These are phyloP conservation scores for Rubia tinctorum DNA, from an alignment of 305 asterid species.

Conservation along the genomic window DNA sequence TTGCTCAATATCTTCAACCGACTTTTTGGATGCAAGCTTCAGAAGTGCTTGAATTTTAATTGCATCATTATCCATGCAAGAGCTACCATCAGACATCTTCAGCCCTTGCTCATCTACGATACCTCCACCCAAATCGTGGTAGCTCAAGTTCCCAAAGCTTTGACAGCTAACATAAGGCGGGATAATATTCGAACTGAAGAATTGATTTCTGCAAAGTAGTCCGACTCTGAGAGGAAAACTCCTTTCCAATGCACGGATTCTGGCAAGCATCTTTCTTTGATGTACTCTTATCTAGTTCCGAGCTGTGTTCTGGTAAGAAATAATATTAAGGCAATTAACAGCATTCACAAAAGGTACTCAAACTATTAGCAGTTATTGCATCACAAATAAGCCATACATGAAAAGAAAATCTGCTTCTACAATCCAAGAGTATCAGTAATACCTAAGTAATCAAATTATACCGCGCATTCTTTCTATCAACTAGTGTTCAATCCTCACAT, in stretches of 20 bases:
- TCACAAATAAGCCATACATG: not conserved
- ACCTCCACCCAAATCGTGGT: not conserved
- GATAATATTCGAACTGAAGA: not conserved
- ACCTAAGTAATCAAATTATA: not conserved
- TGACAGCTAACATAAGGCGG: not conserved
- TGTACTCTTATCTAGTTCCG: not conserved
- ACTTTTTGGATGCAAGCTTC: not conserved
- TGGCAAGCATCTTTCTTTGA: not conserved
- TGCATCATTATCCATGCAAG: not conserved
- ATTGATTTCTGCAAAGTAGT: not conserved
- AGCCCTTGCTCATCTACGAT: not conserved
- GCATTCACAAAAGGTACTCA: not conserved
- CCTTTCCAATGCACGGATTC: conserved; percentile 2
- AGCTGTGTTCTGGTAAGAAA: not conserved
- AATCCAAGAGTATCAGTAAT: not conserved
- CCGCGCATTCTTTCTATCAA: not conserved
- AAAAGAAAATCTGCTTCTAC: not conserved
- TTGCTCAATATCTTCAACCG: conserved; percentile 2
- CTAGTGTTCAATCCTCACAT: not conserved
- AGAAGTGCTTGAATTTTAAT: conserved; percentile 4
- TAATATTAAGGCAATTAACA: not conserved
- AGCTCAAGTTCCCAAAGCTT: conserved; percentile 2
- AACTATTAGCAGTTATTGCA: not conserved
- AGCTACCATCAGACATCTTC: not conserved
- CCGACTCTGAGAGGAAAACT: not conserved